phyloP scores from a whole-genome alignment of 768 basidiomycete genomes.

The Tremella fuciformis region DNA sequence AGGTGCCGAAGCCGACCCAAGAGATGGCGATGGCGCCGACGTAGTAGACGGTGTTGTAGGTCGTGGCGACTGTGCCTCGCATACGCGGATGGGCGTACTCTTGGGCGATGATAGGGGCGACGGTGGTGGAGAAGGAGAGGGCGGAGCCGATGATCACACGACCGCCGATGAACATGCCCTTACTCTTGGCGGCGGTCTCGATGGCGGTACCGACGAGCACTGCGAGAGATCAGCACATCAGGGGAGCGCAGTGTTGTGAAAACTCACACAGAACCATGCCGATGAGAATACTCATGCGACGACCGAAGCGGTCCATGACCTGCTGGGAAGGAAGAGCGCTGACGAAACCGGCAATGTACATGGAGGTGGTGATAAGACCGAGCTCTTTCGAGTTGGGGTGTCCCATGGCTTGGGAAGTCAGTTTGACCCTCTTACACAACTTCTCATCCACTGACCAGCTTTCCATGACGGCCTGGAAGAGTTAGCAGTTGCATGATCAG shows the following conservation, averaged over 20 bases:
- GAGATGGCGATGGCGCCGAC: conserved; percentile 7
- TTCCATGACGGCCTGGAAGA: conserved; percentile 9
- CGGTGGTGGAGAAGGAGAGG: background rate
- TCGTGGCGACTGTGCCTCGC: background rate
- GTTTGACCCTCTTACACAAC: background rate
- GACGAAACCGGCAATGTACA: conserved; percentile 11
- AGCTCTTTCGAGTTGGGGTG: conserved; percentile 1
- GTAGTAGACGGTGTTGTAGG: conserved; percentile 12
- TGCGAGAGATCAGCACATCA: background rate
- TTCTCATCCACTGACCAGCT: background rate
- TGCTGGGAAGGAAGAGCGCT: conserved; percentile 1
- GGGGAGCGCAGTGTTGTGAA: too few species aligned
- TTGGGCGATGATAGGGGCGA: background rate
- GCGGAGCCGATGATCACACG: conserved; percentile 55
- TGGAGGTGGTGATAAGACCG: conserved; percentile 10
- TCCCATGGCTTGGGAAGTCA: conserved; percentile 7
- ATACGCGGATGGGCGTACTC: conserved; percentile 10
- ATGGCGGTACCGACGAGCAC: conserved; percentile 8
- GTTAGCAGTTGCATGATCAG: background rate
- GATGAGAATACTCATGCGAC: background rate
- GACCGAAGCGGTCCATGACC: conserved; percentile 9
- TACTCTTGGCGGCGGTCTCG: conserved; percentile 6
- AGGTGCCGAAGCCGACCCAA: too few species aligned
- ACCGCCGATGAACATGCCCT: conserved; percentile 35
- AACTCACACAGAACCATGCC: conserved; percentile 8